Conservation (phyloP, 83 land plant species). For the Thuja plicata region DNA sequence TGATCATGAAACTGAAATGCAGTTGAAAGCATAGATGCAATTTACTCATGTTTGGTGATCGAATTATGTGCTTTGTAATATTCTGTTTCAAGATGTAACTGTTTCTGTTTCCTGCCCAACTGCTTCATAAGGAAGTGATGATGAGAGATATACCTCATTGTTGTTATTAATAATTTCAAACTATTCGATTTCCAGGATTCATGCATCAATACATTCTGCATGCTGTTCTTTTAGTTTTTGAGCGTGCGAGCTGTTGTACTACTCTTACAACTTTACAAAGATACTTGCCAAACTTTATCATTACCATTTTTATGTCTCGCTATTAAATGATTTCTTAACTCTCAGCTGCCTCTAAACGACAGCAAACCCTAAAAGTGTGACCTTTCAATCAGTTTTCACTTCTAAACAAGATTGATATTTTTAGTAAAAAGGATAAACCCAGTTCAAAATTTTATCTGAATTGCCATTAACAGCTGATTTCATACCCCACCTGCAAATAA, state of each 20-base stretch:
- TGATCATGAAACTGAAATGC: background rate
- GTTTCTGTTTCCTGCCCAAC: background rate
- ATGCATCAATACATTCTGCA: background rate
- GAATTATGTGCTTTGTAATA: background rate
- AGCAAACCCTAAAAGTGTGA: background rate
- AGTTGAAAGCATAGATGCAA: background rate
- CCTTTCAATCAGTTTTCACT: background rate
- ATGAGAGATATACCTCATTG: background rate
- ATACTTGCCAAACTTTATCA: background rate
- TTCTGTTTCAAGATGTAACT: background rate
- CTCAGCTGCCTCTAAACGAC: background rate
- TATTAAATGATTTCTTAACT: background rate
- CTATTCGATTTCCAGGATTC: background rate
- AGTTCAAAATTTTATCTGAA: too few relatives aligned
- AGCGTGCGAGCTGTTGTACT: background rate
- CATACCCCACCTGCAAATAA: too few relatives aligned
- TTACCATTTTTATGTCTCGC: background rate
- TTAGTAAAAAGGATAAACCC: too few relatives aligned
- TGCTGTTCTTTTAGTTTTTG: background rate
- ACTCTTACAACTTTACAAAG: background rate
- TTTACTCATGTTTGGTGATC: background rate
- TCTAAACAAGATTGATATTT: too few relatives aligned
- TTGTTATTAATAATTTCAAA: background rate
- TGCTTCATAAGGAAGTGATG: background rate
- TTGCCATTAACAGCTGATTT: too few relatives aligned